Evolutionary conservation across 23 red algal species (phyloP).

Genomic region (Gracilaria caudata): DNA sequence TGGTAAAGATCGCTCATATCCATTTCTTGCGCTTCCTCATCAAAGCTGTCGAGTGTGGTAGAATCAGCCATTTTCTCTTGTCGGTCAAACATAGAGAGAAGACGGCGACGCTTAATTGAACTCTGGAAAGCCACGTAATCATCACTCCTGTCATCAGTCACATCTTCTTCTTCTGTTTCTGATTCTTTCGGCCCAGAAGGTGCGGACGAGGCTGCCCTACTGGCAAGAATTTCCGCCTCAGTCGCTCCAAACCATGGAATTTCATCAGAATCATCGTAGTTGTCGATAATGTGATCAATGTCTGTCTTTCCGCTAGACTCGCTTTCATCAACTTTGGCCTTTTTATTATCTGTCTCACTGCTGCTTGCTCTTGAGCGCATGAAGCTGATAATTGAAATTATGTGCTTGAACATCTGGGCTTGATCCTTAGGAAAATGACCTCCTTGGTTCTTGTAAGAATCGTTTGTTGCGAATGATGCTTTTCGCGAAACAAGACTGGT

Average conservation of each 20-base stretch:
- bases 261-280: conserved; percentile 12
- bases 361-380: background rate
- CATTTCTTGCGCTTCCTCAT: background rate
- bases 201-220: background rate
- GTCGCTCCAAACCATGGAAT: conserved; percentile 19
- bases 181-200: background rate
- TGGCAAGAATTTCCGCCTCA: background rate
- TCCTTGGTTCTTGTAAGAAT: background rate
- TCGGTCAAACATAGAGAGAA: conserved; percentile 9
- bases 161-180: background rate
- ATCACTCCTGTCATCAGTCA: background rate
- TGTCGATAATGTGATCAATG: background rate
- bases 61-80: background rate
- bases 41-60: background rate
- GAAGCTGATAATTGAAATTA: background rate
- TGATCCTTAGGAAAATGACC: background rate
- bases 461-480: background rate
- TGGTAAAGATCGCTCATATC: conserved; percentile 2
- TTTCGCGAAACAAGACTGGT: background rate
- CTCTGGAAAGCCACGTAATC: conserved; percentile 8
- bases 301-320: background rate
- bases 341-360: background rate
- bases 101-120: background rate
- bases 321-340: background rate
- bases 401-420: background rate